Evolutionary conservation across 148 eudicot species (phyloP).

Genomic region (Chenopodium quinoa): DNA sequence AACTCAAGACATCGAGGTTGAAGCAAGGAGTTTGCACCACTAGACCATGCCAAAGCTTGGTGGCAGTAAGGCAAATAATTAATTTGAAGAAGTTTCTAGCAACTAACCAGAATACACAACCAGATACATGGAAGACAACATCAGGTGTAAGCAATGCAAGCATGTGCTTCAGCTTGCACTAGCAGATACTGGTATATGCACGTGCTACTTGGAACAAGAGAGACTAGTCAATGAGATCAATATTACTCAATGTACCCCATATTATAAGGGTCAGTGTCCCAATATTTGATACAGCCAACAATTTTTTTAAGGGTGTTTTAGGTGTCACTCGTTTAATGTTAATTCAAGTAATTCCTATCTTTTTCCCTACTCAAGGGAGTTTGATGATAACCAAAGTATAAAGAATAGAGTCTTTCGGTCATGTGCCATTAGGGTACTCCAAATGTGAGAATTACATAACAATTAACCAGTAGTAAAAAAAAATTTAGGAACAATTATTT

Average conservation of each 20-base stretch:
- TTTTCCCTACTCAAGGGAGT: neutral
- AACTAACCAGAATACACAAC: neutral
- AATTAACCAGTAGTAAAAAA: too few species aligned
- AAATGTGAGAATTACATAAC: too few species aligned
- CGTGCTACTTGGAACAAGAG: conserved; percentile 9
- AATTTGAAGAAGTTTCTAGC: neutral
- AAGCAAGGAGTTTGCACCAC: neutral
- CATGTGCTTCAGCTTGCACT: conserved; percentile 22
- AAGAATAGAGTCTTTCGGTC: neutral
- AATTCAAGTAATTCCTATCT: neutral
- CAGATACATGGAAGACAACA: neutral
- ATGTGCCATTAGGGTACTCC: neutral
- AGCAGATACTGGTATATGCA: conserved; percentile 21
- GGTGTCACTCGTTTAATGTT: neutral
- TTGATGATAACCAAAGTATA: neutral
- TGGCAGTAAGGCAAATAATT: neutral
- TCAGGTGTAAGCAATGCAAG: conserved; percentile 10
- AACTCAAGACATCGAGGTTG: neutral
- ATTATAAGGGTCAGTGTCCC: conserved; percentile 13
- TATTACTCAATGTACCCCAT: conserved; percentile 10
- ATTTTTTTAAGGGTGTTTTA: neutral
- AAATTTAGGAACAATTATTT: too few species aligned
- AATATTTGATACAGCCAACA: neutral
- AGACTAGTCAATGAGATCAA: conserved; percentile 10
- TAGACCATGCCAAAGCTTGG: neutral